Base-by-base conservation (phyloP, 495 filamentous ascomycete genomes). In the Aspergillus egyptiacus region DNA sequence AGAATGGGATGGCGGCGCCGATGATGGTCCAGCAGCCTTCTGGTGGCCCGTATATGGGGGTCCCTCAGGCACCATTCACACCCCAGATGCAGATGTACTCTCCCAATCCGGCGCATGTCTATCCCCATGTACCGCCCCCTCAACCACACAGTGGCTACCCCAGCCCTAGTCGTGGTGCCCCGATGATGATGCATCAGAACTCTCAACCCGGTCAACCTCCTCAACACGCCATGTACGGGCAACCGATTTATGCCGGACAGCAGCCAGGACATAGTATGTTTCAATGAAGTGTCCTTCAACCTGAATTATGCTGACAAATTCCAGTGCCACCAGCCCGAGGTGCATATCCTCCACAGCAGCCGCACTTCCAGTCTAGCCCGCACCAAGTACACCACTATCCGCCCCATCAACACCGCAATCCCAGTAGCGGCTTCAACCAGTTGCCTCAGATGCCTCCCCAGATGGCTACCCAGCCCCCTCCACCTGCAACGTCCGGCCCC, bases 21-120 rank as follows among this genome's bases (percentile, higher is more conserved):
- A 85, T 91, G 76, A 91, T 93, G 87, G 82, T 88, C 51, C 87
- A 84, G 58, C 83, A 84, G 35, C 80, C 81, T 24, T 85, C 84
- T 24, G 70, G 68, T 44, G 75, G 77, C 23, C 69, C 72, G 15
- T 79, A 75, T 36, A 76, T 75, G 68, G 67, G 67, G 13, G 66
- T 76, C 30, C 72, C 75, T 6, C 77, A 80, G 51, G 73, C 70
- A 22, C 73, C 78, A 9, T 79, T 76, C 23, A 79, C 71, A 36
- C 82, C 81, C 22, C 83, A 84, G 58, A 83, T 90, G 75, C 80
- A 77, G 30, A 85, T 89, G 71, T 86, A 83, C 65, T 85, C 88
- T 37, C 78, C 84, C 10, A 79, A 75, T 46, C 83, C 80, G 7
- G 73, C 68, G 22, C 84, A 84, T 42, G 85, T 70, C 56, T 93